Evolutionary conservation across 2,329 filamentous ascomycete species (phyloP).

Genomic region (Fusarium heterosporum): DNA sequence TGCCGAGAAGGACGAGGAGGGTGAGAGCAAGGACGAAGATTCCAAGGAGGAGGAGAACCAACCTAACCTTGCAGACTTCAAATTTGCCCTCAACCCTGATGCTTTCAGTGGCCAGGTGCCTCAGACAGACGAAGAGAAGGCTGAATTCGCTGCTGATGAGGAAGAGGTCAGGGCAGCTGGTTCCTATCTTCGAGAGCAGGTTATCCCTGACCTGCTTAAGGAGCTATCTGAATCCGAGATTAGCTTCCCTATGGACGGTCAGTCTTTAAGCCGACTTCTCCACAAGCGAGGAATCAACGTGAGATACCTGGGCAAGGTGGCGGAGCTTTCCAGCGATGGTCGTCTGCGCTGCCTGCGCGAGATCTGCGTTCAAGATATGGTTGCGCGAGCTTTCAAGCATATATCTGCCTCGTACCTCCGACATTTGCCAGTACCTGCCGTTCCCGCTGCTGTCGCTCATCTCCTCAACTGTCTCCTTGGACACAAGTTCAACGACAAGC

Average conservation of each 20-base stretch:
- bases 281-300: slow-evolving; percentile 99
- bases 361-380: slow-evolving; percentile 90
- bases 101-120: slow-evolving; percentile 93
- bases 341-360: slow-evolving; percentile 81
- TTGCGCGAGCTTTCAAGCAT: slow-evolving; percentile 96
- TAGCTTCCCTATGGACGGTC: slow-evolving; percentile 98
- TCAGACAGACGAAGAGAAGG: slow-evolving; percentile 90
- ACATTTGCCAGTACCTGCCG: slow-evolving; percentile 81
- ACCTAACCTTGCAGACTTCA: slow-evolving; percentile 88
- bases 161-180: slow-evolving; percentile 87
- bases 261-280: slow-evolving; percentile 85
- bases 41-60: slow-evolving; percentile 60
- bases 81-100: slow-evolving; percentile 91
- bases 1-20: slow-evolving; percentile 45
- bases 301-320: slow-evolving; percentile 90
- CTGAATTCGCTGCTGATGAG: slow-evolving; percentile 84
- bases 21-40: slow-evolving; percentile 47
- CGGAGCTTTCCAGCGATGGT: slow-evolving; percentile 74
- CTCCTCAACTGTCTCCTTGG: slow-evolving; percentile 95
- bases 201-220: slow-evolving; percentile 86
- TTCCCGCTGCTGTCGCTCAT: slow-evolving; percentile 83
- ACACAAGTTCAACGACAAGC: slow-evolving; percentile 78
- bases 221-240: slow-evolving; percentile 93
- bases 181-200: slow-evolving; percentile 77
- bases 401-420: slow-evolving; percentile 82